Evolutionary conservation across 305 asterid species (phyloP), one percentile per base, ranked within the genome.

Genomic region (Ruellia speciosa): DNA sequence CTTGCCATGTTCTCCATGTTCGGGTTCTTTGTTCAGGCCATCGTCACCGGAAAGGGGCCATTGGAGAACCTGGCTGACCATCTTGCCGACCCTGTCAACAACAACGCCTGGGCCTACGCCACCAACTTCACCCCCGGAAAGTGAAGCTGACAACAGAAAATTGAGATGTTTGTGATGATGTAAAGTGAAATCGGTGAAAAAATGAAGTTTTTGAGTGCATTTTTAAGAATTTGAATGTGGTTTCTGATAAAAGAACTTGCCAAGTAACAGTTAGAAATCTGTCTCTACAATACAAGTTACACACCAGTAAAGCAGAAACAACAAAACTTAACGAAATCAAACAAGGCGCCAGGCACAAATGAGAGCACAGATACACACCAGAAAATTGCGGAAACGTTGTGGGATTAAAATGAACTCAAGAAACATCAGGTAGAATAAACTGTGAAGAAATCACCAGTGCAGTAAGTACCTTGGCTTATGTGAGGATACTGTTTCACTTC

Each of bases 1-100:
- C 76, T 80, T 0, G 81, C 81, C 0, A 80, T 77, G 86, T 80
- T 80, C 72, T 75, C 87, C 39, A 80, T 77, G 83, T 80, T 77
- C 39, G 83, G 86, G 2, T 74, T 70, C 71, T 80, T 80, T 31
- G 81, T 77, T 40, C 87, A 80, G 66, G 83, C 83, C 18, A 77
- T 80, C 9, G 87, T 80, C 20, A 72, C 83, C 35, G 83, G 86
- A 63, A 77, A 80, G 78, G 83, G 87, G 0, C 81, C 83, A 5
- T 46, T 72, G 73, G 79, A 75, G 69, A 77, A 72, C 66, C 65
- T 77, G 0, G 81, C 81, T 0, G 85, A 79, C 49, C 84, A 78
- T 63, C 69, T 78, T 19, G 84, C 84, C 0, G 84, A 78, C 71
- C 83, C 84, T 0, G 80, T 77, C 7, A 77, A 74, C 77, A 74